Percentiles rank a stretch among this genome's conserved stretches.
Conservation (phyloP, 129 eudicot species). For the Tagetes patula region DNA sequence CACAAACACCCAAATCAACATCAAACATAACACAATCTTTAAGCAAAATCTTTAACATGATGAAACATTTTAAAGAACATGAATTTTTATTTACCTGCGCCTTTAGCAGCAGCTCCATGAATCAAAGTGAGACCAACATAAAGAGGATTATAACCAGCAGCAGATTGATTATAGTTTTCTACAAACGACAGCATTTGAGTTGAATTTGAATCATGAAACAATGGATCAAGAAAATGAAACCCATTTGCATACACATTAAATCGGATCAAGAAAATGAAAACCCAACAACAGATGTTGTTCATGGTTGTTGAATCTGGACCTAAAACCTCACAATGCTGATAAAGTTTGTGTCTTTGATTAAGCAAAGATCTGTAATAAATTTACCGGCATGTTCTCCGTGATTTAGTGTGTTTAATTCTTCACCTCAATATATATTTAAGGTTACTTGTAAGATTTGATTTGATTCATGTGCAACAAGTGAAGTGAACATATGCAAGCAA, state of each 20-base stretch:
- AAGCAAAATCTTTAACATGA: not conserved
- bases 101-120: slow-evolving; percentile 73
- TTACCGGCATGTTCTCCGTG: not conserved
- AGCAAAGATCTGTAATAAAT: slow-evolving; percentile 15
- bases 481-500: not conserved
- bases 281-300: slow-evolving; percentile 22
- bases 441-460: not conserved
- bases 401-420: not conserved
- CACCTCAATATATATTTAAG: slow-evolving; percentile 2
- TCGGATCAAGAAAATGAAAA: slow-evolving; percentile 13
- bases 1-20: not conserved
- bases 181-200: slow-evolving; percentile 44
- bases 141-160: slow-evolving; percentile 42
- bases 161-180: slow-evolving; percentile 43
- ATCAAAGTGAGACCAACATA: slow-evolving; percentile 70
- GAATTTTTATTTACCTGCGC: slow-evolving; percentile 76
- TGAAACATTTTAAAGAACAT: not conserved
- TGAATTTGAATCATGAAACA: slow-evolving; percentile 23
- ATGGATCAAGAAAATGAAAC: slow-evolving; percentile 34
- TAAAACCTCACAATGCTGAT: not conserved
- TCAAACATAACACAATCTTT: slow-evolving; percentile 1
- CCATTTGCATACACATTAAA: slow-evolving; percentile 9
- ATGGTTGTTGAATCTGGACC: slow-evolving; percentile 14
- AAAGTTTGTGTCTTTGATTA: slow-evolving; percentile 11
- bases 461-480: too few relatives aligned